Conservation (phyloP, 768 basidiomycete genomes). For the Boletus pseudopeckii region DNA sequence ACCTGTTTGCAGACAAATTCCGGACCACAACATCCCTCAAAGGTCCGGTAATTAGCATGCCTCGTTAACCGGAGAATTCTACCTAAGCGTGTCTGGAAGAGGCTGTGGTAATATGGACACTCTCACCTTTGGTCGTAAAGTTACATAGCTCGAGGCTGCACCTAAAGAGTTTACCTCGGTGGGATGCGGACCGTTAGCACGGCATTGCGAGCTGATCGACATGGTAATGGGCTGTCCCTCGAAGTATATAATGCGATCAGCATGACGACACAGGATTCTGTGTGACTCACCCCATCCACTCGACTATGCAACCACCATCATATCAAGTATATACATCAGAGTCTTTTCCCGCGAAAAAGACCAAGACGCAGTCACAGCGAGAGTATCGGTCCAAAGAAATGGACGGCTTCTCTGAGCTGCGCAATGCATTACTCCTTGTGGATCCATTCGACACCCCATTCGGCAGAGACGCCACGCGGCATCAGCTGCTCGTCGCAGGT, state of each 20-base stretch:
- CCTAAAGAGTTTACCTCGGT: background rate
- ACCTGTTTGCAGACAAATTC: too few species aligned
- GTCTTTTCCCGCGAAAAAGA: constrained; percentile 13
- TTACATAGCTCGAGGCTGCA: background rate
- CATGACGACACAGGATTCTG: background rate
- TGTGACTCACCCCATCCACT: constrained; percentile 12
- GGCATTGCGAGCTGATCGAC: background rate
- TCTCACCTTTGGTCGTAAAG: background rate
- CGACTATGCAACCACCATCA: constrained; percentile 16
- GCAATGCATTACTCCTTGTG: constrained; percentile 22
- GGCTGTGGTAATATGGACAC: background rate
- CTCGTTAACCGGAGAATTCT: too few species aligned
- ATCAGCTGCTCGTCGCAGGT: constrained; percentile 28
- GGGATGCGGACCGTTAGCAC: background rate
- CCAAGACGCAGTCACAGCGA: constrained; percentile 27
- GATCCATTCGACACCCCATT: constrained; percentile 23
- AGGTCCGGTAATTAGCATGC: background rate
- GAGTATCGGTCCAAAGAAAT: constrained; percentile 31
- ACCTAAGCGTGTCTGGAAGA: too few species aligned
- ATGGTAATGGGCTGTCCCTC: constrained; percentile 1
- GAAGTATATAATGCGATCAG: constrained; percentile 15
- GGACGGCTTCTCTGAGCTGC: constrained; percentile 31
- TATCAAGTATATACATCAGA: constrained; percentile 5
- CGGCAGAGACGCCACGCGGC: constrained; percentile 28
- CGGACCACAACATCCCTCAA: too few species aligned